These are phyloP conservation scores for Trichoderma aggressivum DNA, from an alignment of 2,329 filamentous ascomycete genomes.

Conservation along the genomic window DNA sequence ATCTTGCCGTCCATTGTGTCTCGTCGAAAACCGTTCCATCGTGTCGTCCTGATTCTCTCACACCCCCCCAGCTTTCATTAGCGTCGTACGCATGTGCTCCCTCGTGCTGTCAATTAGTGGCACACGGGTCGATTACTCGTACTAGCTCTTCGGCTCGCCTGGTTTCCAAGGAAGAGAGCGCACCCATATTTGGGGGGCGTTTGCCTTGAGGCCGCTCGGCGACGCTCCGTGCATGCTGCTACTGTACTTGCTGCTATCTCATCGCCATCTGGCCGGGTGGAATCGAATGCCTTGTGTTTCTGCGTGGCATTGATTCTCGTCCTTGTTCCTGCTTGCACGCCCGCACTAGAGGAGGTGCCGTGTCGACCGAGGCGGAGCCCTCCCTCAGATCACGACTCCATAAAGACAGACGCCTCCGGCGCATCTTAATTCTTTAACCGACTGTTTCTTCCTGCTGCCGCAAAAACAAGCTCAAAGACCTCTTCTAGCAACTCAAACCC, in stretches of 20 bases:
- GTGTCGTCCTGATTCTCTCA: background rate
- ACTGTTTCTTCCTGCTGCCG: constrained; percentile 19
- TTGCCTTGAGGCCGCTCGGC: background rate
- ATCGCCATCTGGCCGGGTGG: constrained; percentile 15
- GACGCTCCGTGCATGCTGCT: constrained; percentile 1
- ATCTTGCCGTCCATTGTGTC: background rate
- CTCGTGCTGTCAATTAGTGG: constrained; percentile 4
- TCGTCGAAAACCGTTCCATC: constrained; percentile 6
- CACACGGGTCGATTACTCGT: constrained; percentile 5
- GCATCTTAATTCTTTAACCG: constrained; percentile 24
- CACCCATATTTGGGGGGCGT: background rate
- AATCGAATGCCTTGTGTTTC: constrained; percentile 7
- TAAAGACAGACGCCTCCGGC: constrained; percentile 21
- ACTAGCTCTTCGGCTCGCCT: background rate
- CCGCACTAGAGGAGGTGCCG: constrained; percentile 27
- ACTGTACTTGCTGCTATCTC: constrained; percentile 1
- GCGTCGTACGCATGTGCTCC: constrained; percentile 7
- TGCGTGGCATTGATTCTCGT: constrained; percentile 16
- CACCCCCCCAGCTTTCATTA: constrained; percentile 11
- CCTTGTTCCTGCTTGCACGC: constrained; percentile 22
- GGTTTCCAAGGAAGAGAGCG: background rate
- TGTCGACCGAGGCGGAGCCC: constrained; percentile 25
- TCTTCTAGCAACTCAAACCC: background rate
- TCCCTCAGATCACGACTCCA: constrained; percentile 20
- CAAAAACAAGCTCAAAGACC: background rate